Percentiles rank a stretch among this genome's conserved stretches.
Evolutionary conservation across 768 basidiomycete genomes (phyloP).

Genomic region (Phylloporus sp.): DNA sequence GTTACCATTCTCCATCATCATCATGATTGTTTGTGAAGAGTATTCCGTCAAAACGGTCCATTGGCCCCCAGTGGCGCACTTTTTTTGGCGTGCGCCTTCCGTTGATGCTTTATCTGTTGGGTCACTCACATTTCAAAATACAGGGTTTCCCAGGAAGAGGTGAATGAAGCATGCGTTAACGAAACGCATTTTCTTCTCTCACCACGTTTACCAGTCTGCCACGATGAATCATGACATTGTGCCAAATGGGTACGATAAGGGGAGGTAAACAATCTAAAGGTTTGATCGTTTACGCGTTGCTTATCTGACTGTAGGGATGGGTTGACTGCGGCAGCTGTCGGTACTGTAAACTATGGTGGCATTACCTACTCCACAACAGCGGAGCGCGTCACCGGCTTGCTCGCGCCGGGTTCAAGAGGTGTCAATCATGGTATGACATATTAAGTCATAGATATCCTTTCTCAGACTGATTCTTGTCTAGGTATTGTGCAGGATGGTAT

Average conservation of each 20-base stretch:
- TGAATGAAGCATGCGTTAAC: neutral
- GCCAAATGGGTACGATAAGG: conserved; percentile 46
- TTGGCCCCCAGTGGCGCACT: conserved; percentile 44
- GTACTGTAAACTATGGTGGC: conserved; percentile 38
- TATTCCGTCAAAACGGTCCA: conserved; percentile 57
- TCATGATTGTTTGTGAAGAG: conserved; percentile 19
- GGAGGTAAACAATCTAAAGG: conserved; percentile 28
- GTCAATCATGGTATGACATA: conserved; percentile 45
- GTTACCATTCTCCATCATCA: neutral
- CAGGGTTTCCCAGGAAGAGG: conserved; percentile 48
- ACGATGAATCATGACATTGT: conserved; percentile 38
- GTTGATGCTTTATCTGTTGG: neutral
- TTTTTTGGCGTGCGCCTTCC: conserved; percentile 49
- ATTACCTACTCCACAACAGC: conserved; percentile 47
- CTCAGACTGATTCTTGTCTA: conserved; percentile 15
- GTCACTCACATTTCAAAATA: neutral
- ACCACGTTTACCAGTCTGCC: conserved; percentile 20
- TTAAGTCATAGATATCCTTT: neutral
- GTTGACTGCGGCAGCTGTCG: conserved; percentile 38
- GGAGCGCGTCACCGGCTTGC: conserved; percentile 47
- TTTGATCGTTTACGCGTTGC: neutral
- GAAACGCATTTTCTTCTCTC: neutral
- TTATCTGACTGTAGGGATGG: conserved; percentile 26
- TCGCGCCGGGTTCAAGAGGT: conserved; percentile 47
- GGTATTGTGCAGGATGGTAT: conserved; percentile 58